phyloP scores from a whole-genome alignment of 1,284 basidiomycete genomes.

The Melampsora larici-populina region DNA sequence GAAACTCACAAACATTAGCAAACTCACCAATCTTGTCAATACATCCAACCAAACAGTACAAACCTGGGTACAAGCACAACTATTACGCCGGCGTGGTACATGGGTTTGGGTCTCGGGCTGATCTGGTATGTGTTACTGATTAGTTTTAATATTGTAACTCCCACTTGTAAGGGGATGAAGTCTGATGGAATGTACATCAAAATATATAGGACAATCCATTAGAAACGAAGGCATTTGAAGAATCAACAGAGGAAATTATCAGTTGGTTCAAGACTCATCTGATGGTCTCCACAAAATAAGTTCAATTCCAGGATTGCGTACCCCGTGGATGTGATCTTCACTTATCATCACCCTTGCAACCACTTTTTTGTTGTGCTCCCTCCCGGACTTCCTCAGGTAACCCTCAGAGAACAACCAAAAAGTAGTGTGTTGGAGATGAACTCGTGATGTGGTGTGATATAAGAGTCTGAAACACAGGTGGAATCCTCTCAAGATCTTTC shows the following conservation, averaged over 20 bases:
- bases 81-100: conserved; percentile 20
- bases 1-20: no score
- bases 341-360: no score
- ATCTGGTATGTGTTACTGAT: conserved; percentile 21
- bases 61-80: conserved; percentile 34
- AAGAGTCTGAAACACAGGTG: no score
- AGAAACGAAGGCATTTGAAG: conserved; percentile 33
- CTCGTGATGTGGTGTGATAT: no score
- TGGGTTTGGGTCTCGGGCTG: conserved; percentile 21
- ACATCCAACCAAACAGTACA: conserved; percentile 7
- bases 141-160: background rate
- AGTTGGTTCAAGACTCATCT: conserved; percentile 25
- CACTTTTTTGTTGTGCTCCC: no score
- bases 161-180: background rate
- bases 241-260: conserved; percentile 22
- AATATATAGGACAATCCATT: conserved; percentile 4
- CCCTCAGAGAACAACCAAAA: no score
- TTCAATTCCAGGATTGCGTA: no score
- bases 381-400: no score
- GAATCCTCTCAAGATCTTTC: no score
- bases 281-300: background rate
- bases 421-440: no score
- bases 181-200: no score
- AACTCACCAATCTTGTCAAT: background rate
- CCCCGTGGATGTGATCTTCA: no score